Evolutionary conservation across 257 asterid species (phyloP).

Genomic region (Henckelia pumila): DNA sequence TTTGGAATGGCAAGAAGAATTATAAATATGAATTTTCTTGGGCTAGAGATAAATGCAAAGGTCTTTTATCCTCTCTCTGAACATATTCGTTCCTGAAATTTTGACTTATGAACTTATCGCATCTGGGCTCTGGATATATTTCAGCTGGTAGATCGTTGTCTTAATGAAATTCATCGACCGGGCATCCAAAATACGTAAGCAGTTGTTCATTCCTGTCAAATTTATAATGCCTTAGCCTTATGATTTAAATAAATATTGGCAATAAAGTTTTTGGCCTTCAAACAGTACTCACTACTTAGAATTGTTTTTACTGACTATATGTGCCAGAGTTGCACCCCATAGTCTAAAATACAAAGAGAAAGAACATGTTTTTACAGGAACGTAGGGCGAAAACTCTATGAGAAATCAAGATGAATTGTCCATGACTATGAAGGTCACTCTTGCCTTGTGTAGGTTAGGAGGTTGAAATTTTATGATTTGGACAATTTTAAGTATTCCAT

Average conservation of each 20-base stretch:
- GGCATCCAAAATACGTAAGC: slow-evolving; percentile 60
- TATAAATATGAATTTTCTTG: slow-evolving; percentile 81
- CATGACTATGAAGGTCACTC: slow-evolving; percentile 12
- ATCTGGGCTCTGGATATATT: slow-evolving; percentile 27
- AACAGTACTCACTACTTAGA: neutral
- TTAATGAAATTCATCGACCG: slow-evolving; percentile 41
- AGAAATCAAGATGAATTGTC: slow-evolving; percentile 7
- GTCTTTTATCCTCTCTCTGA: slow-evolving; percentile 34
- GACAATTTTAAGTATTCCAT: slow-evolving; percentile 3
- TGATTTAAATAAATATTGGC: neutral
- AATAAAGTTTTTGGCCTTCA: neutral
- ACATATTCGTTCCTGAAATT: slow-evolving; percentile 21
- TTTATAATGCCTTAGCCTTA: slow-evolving; percentile 5
- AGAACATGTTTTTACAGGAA: neutral
- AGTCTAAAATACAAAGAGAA: slow-evolving; percentile 4
- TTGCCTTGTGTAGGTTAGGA: slow-evolving; percentile 6
- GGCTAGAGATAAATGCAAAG: slow-evolving; percentile 81
- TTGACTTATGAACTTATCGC: slow-evolving; percentile 22
- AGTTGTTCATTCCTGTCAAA: slow-evolving; percentile 17
- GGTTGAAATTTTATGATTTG: slow-evolving; percentile 12
- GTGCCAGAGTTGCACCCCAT: neutral
- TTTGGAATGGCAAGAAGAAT: slow-evolving; percentile 67
- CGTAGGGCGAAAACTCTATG: neutral
- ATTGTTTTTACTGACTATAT: neutral
- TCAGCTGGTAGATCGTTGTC: slow-evolving; percentile 80